Evolutionary conservation across 257 asterid species (phyloP).

Genomic region (Thymus quinquecostatus): DNA sequence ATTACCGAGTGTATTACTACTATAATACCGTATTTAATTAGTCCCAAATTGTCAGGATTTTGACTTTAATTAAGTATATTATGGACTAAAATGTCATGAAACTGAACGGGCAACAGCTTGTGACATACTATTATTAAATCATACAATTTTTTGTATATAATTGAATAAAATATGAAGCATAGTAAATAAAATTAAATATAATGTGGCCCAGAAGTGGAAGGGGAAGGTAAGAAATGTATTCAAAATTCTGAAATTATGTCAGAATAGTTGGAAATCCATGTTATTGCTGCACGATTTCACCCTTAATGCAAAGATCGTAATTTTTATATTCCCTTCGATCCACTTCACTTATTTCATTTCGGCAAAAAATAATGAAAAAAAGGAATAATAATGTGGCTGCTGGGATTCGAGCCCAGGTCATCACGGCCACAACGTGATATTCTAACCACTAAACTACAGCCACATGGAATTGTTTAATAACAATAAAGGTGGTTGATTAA

Average conservation of each 20-base stretch:
- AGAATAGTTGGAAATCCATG: slow-evolving; percentile 19
- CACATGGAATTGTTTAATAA: not conserved
- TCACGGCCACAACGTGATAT: slow-evolving; percentile 58
- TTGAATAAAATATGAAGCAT: not conserved
- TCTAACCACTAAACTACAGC: not conserved
- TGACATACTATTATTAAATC: no score
- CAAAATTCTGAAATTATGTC: slow-evolving; percentile 28
- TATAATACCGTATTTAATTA: no score
- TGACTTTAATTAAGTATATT: not conserved
- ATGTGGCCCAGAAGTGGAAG: slow-evolving; percentile 15
- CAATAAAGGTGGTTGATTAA: not conserved
- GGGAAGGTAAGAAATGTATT: slow-evolving; percentile 29
- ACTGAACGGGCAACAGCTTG: no score
- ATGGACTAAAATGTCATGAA: no score
- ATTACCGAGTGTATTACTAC: no score
- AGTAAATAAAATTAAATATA: slow-evolving; percentile 15
- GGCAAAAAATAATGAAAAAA: no score
- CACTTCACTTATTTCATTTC: no score
- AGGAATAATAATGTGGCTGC: slow-evolving; percentile 67
- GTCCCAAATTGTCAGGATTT: not conserved
- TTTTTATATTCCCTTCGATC: slow-evolving; percentile 5
- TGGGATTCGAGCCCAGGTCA: slow-evolving; percentile 99
- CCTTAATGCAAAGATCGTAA: not conserved
- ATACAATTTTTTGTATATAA: no score
- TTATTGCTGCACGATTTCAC: slow-evolving; percentile 1